Conservation (phyloP, 129 eudicot genomes). For the Flaveria bidentis region DNA sequence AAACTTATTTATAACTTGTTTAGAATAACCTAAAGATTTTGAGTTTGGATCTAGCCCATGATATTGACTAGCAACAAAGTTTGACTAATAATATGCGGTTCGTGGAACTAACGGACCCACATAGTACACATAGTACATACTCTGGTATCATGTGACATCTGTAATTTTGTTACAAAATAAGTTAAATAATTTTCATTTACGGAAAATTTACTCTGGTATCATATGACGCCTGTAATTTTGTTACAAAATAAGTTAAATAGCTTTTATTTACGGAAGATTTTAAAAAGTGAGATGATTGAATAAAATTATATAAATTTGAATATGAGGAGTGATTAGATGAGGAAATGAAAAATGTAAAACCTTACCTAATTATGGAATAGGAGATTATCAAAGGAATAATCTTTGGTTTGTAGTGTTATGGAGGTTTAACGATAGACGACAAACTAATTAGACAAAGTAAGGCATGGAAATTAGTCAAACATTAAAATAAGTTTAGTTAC, state of each 20-base stretch:
- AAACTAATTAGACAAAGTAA: slow-evolving; percentile 41
- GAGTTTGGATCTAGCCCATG: neutral
- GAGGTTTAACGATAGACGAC: slow-evolving; percentile 27
- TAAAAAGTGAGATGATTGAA: neutral
- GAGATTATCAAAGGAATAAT: slow-evolving; percentile 1
- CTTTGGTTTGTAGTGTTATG: neutral
- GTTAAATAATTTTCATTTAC: neutral
- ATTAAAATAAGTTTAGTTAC: slow-evolving; percentile 26
- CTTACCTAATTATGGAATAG: neutral
- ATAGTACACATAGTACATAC: too few relatives aligned
- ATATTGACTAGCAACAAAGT: neutral
- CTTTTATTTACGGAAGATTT: neutral
- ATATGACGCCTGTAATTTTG: too few relatives aligned
- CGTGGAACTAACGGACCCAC: too few relatives aligned
- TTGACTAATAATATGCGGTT: neutral
- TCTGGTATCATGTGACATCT: too few relatives aligned
- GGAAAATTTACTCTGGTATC: too few relatives aligned
- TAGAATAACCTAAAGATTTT: neutral
- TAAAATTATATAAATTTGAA: neutral
- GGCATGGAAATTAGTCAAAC: slow-evolving; percentile 30
- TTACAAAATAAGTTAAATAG: too few relatives aligned
- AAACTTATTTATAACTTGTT: neutral
- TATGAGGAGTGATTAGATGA: neutral
- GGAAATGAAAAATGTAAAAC: neutral
- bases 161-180: too few relatives aligned